Base-by-base conservation (phyloP, 2,329 filamentous ascomycete species). In the Cytospora mali region DNA sequence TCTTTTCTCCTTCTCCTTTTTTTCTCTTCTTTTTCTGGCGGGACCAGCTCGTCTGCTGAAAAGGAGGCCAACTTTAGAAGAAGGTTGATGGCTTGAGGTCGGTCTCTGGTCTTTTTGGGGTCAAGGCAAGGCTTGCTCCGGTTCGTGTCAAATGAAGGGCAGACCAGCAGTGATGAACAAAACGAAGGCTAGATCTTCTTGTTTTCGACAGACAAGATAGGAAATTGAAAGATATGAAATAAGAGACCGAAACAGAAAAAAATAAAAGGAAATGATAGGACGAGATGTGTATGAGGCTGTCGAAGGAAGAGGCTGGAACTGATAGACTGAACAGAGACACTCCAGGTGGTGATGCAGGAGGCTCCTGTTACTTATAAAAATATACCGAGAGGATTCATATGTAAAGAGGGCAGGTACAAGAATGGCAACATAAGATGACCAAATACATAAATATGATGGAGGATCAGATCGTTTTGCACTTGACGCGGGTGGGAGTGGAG, bases 111-210 rank as follows among this genome's bases (percentile, higher is more conserved):
- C 56, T 48, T 31, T 39, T 28, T 48, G 35, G 46, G 56, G 56
- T 50, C 56, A 48, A 60, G 57, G 57, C 57, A 48, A 53, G 57
- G 57, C 57, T 60, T 60, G 57, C 50, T 60, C 57, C 57, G 50
- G 57, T 60, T 62, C 29, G 56, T 62, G 49, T 64, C 62, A 60
- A 61, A 64, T 58, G 62, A 64, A 61, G 53, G 62, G 61, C 52
- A 53, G 58, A 48, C 62, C 62, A 51, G 53, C 62, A 57, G 50
- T 53, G 58, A 61, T 29, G 14, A 29, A 51, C 55, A 16, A 53
- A 52, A 61, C 39, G 58, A 64, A 51, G 64, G 46, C 31, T 33
- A 56, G 42, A 48, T 54, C 33, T 61, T 57, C 33, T 61, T 33
- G 31, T 52, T 46, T 28, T n/a, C 33, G 53, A 46, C 53, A 31